Evolutionary conservation across 768 basidiomycete genomes (phyloP).

Genomic region (Leccinum truebloodii): DNA sequence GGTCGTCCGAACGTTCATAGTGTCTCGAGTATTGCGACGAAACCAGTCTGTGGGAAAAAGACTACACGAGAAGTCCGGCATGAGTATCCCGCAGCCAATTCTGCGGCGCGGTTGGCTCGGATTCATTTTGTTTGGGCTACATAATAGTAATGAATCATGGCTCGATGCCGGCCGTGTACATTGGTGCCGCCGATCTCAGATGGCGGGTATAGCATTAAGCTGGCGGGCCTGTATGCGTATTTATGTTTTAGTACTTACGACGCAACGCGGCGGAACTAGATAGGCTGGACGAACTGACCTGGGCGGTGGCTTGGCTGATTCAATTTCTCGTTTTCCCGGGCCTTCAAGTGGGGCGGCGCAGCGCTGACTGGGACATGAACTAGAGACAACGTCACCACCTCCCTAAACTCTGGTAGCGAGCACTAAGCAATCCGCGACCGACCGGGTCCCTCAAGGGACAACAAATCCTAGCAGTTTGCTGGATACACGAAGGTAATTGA

Average conservation of each 20-base stretch:
- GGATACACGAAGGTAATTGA: neutral
- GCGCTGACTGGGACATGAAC: neutral
- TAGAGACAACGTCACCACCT: neutral
- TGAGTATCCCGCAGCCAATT: neutral
- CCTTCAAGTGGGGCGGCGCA: neutral
- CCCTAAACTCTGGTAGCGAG: neutral
- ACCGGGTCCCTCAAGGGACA: too few relatives aligned
- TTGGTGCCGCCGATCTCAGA: neutral
- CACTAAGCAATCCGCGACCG: too few relatives aligned
- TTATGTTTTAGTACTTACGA: neutral
- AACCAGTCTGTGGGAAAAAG: neutral
- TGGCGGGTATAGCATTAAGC: neutral
- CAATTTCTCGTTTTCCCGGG: neutral
- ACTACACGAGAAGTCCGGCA: neutral
- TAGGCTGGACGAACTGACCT: neutral
- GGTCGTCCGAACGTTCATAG: neutral
- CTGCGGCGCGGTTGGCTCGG: neutral
- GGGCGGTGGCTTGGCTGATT: neutral
- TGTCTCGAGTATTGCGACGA: neutral
- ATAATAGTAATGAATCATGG: neutral
- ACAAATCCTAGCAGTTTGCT: neutral
- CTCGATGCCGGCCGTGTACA: neutral
- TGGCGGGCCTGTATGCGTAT: neutral
- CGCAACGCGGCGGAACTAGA: neutral
- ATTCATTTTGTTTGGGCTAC: neutral